These are phyloP conservation scores for Epichloe brachyelytri DNA, from an alignment of 2,329 filamentous ascomycete species.

Conservation along the genomic window DNA sequence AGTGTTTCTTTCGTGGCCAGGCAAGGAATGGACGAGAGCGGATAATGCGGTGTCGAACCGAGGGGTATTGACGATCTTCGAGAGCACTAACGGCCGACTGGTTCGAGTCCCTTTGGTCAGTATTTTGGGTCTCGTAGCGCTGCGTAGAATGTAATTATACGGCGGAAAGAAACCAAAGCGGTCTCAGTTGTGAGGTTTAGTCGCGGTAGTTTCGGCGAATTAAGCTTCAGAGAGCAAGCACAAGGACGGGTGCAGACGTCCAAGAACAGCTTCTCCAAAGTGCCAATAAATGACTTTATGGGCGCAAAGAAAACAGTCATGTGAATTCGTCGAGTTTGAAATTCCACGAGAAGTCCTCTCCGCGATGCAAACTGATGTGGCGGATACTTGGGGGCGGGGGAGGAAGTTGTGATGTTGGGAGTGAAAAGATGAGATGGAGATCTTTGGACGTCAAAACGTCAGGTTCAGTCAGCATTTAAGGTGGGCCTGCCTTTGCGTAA, in stretches of 20 bases:
- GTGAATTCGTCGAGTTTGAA: background rate
- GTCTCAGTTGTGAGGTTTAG: constrained; percentile 4
- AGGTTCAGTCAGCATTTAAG: constrained; percentile 20
- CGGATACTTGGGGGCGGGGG: constrained; percentile 7
- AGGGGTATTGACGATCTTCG: background rate
- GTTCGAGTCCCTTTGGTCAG: background rate
- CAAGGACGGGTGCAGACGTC: constrained; percentile 30
- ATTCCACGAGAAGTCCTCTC: background rate
- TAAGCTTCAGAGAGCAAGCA: constrained; percentile 12
- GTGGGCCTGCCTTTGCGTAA: constrained; percentile 30
- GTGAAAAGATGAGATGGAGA: constrained; percentile 9
- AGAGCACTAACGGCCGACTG: background rate
- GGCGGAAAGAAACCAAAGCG: background rate
- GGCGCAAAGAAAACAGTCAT: background rate
- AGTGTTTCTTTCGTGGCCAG: background rate
- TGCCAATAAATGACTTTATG: background rate
- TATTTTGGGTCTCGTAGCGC: background rate
- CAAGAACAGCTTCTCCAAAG: constrained; percentile 18
- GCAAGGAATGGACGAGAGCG: background rate
- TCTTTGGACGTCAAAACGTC: constrained; percentile 21
- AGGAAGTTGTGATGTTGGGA: constrained; percentile 14
- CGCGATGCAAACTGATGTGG: constrained; percentile 2
- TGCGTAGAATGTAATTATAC: background rate
- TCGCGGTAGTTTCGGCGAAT: background rate
- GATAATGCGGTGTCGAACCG: background rate